phyloP scores from a whole-genome alignment of 2,329 filamentous ascomycete species.

The Microdochium bolleyi region DNA sequence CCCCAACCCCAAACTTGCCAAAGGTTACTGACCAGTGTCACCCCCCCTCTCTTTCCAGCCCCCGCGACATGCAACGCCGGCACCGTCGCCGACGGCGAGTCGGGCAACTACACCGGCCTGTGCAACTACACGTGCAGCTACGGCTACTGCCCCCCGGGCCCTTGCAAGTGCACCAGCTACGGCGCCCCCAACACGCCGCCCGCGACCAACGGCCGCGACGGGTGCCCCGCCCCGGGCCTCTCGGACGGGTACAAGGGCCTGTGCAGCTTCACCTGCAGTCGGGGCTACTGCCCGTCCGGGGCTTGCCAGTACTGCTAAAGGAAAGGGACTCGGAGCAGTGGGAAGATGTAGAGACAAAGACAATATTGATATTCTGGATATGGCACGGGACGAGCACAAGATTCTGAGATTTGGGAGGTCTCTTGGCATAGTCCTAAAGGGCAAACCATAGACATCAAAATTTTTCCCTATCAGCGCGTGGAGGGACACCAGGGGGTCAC shows the following conservation, averaged over 20 bases:
- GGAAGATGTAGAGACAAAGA: too few relatives aligned
- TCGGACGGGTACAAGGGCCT: constrained; percentile 31
- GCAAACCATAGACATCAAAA: too few relatives aligned
- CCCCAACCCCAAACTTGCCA: too few relatives aligned
- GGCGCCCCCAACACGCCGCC: constrained; percentile 8
- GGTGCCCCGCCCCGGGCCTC: constrained; percentile 22
- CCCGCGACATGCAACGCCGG: constrained; percentile 7
- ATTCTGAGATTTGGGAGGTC: too few relatives aligned
- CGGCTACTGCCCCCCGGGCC: constrained; percentile 9
- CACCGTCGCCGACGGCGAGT: constrained; percentile 4
- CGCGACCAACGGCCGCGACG: constrained; percentile 15
- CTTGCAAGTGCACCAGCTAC: constrained; percentile 8
- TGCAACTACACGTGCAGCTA: constrained; percentile 10
- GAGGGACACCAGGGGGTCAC: too few relatives aligned
- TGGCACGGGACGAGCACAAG: too few relatives aligned
- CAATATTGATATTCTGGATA: too few relatives aligned
- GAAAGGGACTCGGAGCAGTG: background rate
- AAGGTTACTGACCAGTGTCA: too few relatives aligned
- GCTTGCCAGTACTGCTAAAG: constrained; percentile 15
- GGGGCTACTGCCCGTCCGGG: constrained; percentile 34
- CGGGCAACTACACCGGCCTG: constrained; percentile 8
- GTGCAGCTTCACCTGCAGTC: constrained; percentile 35
- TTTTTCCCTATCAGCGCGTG: too few relatives aligned
- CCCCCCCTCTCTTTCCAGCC: constrained; percentile 8
- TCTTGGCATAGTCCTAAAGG: too few relatives aligned